Evolutionary conservation across 805 yeast genomes (phyloP), one percentile per base, ranked within the genome.

Genomic region (Metschnikowia matae): DNA sequence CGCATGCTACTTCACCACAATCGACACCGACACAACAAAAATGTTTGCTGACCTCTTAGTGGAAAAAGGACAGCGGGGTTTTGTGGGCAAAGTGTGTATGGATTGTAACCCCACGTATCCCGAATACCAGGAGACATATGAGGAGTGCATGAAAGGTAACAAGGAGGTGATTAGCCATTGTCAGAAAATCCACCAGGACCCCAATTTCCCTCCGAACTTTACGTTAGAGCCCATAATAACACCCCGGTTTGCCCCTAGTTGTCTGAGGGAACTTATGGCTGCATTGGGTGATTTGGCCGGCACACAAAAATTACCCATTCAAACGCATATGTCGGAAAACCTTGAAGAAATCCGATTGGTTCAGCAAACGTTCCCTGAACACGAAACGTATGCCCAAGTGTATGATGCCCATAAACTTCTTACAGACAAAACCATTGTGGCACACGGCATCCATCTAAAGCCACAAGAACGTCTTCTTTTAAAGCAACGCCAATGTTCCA

Each of bases 21-120:
- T 89, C 42, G 96, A 92, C 40, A 48, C 58, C 6, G 80, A 79
- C 6, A 83, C 96, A 3, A 80, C 97, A 2, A 84, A 84, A 46
- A 59, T 85, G 35, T 78, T 94, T 60, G 96, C 96, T 1, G 86
- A 85, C 51, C 64, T 86, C 14, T 82, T 92, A 34, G 69, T 83
- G 11, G 53, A 71, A 37, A 58, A 70, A 31, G 96, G 96, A 36
- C 98, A 91, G 67, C 74, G 97, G 53, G 97, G 96, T 0, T 78
- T 87, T 48, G 82, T 94, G 36, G 99, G 99, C 3, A 85, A 92
- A 59, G 96, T 89, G 18, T 94, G 98, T 64, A 94, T 94, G 98
- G 85, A 90, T 63, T 78, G 80, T 53, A 84, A 88, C 68, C 80
- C 89, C 11, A 31, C 53, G 3, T 71, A 56, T 54, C 95, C 94